phyloP scores from a whole-genome alignment of 2,329 filamentous ascomycete species.

The Penicillium sp. region DNA sequence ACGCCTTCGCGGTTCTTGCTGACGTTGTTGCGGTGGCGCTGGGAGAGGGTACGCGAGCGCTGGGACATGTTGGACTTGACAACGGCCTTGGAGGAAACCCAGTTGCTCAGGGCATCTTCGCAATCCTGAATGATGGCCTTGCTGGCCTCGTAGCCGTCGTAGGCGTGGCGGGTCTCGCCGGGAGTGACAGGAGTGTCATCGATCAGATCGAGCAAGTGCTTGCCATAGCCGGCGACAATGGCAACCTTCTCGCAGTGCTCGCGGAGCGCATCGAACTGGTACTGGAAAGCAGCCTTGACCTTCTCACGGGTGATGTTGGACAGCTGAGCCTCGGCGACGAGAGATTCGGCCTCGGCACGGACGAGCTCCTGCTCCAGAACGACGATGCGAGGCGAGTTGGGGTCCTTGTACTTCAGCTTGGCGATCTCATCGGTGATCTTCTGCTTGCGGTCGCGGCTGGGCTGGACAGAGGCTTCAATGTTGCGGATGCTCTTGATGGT shows the following conservation, averaged over 20 bases:
- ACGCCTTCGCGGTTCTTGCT: conserved; percentile 70
- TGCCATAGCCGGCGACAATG: conserved; percentile 96
- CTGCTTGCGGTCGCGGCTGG: conserved; percentile 96
- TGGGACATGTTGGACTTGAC: conserved; percentile 85
- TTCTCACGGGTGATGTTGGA: conserved; percentile 99
- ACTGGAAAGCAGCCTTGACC: conserved; percentile 96
- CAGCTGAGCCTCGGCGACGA: conserved; percentile 95
- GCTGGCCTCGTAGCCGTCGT: conserved; percentile 97
- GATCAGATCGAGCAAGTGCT: conserved; percentile 94
- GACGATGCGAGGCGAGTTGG: conserved; percentile 95
- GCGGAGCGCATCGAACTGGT: conserved; percentile 95
- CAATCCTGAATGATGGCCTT: conserved; percentile 99
- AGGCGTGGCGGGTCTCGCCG: conserved; percentile 91
- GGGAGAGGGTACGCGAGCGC: conserved; percentile 83
- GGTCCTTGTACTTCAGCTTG: conserved; percentile 99
- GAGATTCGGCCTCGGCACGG: conserved; percentile 96
- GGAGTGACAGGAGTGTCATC: conserved; percentile 97
- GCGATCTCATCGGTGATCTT: conserved; percentile 99
- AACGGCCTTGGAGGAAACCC: conserved; percentile 87
- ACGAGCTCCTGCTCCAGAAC: conserved; percentile 98
- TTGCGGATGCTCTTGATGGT: conserved; percentile 99
- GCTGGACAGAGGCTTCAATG: conserved; percentile 97
- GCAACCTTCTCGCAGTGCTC: conserved; percentile 98
- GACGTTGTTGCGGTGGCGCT: conserved; percentile 75
- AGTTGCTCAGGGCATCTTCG: conserved; percentile 95